Evolutionary conservation across 768 basidiomycete species (phyloP).

Genomic region (Trametes meyenii): DNA sequence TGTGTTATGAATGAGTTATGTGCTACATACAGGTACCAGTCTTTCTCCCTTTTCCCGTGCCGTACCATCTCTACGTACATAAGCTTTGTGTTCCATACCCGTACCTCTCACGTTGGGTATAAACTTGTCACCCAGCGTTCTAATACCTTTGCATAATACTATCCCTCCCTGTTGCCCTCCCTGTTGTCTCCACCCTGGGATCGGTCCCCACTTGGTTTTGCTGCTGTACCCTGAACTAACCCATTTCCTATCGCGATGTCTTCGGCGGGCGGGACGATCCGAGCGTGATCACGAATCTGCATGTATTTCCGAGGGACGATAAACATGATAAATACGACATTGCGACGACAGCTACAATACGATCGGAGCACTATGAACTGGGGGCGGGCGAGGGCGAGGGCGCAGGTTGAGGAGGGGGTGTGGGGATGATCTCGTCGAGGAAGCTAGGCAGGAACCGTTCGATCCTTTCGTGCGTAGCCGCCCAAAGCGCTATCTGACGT

Average conservation of each 20-base stretch:
- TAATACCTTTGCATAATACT: conserved; percentile 22
- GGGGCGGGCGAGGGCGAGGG: neutral
- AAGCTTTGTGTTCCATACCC: conserved; percentile 11
- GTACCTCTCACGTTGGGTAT: conserved; percentile 16
- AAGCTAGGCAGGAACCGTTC: conserved; percentile 94
- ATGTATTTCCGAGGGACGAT: conserved; percentile 2
- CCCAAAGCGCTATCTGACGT: conserved; percentile 76
- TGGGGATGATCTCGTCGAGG: conserved; percentile 67
- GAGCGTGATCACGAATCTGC: conserved; percentile 10
- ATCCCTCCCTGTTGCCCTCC: conserved; percentile 8
- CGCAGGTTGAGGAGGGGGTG: conserved; percentile 32
- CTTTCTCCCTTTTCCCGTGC: neutral
- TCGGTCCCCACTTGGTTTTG: neutral
- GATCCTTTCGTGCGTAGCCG: conserved; percentile 80
- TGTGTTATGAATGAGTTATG: conserved; percentile 28
- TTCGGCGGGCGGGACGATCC: neutral
- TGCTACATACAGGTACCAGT: conserved; percentile 15
- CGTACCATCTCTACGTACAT: conserved; percentile 5
- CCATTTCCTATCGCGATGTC: neutral
- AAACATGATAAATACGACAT: conserved; percentile 17
- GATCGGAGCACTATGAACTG: neutral
- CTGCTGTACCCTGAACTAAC: neutral
- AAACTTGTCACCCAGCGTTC: conserved; percentile 5
- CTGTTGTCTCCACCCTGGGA: conserved; percentile 7
- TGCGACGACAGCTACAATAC: conserved; percentile 11